These are phyloP conservation scores for Cyclocybe aegerita DNA, from an alignment of 768 basidiomycete species.

Conservation along the genomic window DNA sequence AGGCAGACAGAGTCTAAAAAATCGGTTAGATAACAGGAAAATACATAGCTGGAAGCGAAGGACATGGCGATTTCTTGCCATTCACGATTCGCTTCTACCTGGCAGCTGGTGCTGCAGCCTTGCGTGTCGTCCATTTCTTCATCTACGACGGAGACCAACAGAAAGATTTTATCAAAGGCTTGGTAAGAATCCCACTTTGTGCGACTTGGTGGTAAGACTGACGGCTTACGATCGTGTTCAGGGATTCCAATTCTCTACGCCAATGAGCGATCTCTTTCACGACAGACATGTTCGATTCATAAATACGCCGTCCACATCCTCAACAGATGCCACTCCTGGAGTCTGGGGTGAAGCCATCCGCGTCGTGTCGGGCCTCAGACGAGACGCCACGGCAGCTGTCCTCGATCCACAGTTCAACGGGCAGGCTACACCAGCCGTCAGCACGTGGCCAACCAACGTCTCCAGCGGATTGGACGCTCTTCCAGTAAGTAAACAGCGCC, in stretches of 20 bases:
- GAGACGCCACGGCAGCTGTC: slow-evolving; percentile 36
- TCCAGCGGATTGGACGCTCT: slow-evolving; percentile 29
- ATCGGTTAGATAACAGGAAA: slow-evolving; percentile 29
- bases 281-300: slow-evolving; percentile 36
- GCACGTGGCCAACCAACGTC: slow-evolving; percentile 35
- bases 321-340: slow-evolving; percentile 8
- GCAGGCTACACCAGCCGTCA: slow-evolving; percentile 28
- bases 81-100: slow-evolving; percentile 37
- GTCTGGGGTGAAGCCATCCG: slow-evolving; percentile 38
- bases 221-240: background rate
- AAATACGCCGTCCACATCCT: slow-evolving; percentile 12
- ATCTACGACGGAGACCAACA: slow-evolving; percentile 37
- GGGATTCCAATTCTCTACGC: slow-evolving; percentile 33
- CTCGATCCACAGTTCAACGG: slow-evolving; percentile 36
- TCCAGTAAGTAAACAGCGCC: slow-evolving; percentile 15
- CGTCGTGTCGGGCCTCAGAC: slow-evolving; percentile 34
- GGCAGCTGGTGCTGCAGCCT: slow-evolving; percentile 28
- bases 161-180: slow-evolving; percentile 37
- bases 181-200: slow-evolving; percentile 15
- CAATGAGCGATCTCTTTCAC: slow-evolving; percentile 32
- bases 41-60: slow-evolving; percentile 26
- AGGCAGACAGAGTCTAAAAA: background rate
- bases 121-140: slow-evolving; percentile 36
- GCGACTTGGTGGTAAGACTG: background rate
- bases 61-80: slow-evolving; percentile 32